These are phyloP conservation scores for Leccinum incarnatum DNA, from an alignment of 768 basidiomycete genomes.

Conservation along the genomic window DNA sequence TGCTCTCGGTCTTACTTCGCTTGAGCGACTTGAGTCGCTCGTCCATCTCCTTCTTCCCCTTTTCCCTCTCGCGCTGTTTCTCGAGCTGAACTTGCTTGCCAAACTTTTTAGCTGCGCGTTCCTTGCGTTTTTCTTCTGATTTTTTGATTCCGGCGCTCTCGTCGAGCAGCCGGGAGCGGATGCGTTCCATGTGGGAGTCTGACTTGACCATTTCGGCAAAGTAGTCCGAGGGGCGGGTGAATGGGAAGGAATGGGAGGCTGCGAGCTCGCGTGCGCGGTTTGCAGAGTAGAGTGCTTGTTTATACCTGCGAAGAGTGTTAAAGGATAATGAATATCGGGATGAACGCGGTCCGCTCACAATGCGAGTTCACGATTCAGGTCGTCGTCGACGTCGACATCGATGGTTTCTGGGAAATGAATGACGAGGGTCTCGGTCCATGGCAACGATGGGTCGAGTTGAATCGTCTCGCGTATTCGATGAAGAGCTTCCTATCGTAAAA, in stretches of 20 bases:
- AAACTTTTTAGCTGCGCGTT: slow-evolving; percentile 95
- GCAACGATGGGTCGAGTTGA: slow-evolving; percentile 65
- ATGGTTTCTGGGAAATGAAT: slow-evolving; percentile 71
- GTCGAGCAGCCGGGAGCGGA: slow-evolving; percentile 86
- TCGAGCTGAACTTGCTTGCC: slow-evolving; percentile 97
- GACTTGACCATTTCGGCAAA: slow-evolving; percentile 99
- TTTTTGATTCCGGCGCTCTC: slow-evolving; percentile 87
- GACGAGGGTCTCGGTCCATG: slow-evolving; percentile 83
- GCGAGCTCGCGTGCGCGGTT: slow-evolving; percentile 74
- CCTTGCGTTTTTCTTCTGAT: slow-evolving; percentile 85
- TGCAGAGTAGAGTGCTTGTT: slow-evolving; percentile 88
- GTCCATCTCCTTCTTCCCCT: slow-evolving; percentile 88
- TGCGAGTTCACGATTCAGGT: slow-evolving; percentile 91
- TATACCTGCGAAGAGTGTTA: slow-evolving; percentile 63
- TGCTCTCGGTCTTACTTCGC: slow-evolving; percentile 56
- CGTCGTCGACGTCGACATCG: slow-evolving; percentile 77
- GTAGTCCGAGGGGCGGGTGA: slow-evolving; percentile 90
- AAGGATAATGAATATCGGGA: neutral
- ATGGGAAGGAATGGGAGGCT: slow-evolving; percentile 74
- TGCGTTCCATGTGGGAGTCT: slow-evolving; percentile 96
- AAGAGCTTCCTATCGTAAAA: slow-evolving; percentile 59
- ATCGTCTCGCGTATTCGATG: slow-evolving; percentile 79
- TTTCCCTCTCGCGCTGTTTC: slow-evolving; percentile 87
- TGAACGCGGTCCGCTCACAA: slow-evolving; percentile 57
- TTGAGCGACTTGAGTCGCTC: slow-evolving; percentile 85